A percentile compares a stretch with the other conserved stretches of the same genome.
phyloP scores from a whole-genome alignment of 2,329 filamentous ascomycete species.

The Cordyceps militaris region DNA sequence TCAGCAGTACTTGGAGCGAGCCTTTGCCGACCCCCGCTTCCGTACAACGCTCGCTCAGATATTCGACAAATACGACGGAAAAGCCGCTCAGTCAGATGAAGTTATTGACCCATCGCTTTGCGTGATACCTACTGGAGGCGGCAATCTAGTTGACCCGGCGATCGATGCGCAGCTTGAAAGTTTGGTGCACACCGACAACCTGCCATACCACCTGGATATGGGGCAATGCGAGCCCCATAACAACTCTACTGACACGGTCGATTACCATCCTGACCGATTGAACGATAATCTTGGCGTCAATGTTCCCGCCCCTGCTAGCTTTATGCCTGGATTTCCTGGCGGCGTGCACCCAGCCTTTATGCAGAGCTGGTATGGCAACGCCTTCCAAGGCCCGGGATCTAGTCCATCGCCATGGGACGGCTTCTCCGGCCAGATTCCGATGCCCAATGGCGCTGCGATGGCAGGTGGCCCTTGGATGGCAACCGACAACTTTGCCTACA shows the following conservation, averaged over 20 bases:
- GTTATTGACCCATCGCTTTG: neutral
- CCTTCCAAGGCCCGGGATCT: neutral
- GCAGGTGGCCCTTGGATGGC: neutral
- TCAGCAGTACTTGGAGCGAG: conserved; percentile 54
- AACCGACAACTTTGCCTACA: neutral
- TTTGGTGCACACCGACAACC: neutral
- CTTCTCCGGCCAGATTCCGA: neutral
- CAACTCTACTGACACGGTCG: neutral
- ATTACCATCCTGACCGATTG: neutral
- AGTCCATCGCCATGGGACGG: neutral
- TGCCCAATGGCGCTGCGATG: neutral
- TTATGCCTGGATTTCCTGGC: neutral
- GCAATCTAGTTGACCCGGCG: neutral
- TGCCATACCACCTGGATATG: neutral
- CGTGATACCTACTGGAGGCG: neutral
- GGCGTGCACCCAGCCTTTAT: neutral
- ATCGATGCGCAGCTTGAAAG: neutral
- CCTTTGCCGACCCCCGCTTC: conserved; percentile 61
- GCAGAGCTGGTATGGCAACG: conserved; percentile 6
- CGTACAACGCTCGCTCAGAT: conserved; percentile 84
- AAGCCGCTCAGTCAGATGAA: conserved; percentile 29
- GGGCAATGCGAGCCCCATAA: neutral
- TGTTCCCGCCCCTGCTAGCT: neutral
- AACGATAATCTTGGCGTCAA: neutral
- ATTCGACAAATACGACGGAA: conserved; percentile 77